Base-by-base conservation (phyloP, 495 filamentous ascomycete species). In the Aspergillus bertholletiae region DNA sequence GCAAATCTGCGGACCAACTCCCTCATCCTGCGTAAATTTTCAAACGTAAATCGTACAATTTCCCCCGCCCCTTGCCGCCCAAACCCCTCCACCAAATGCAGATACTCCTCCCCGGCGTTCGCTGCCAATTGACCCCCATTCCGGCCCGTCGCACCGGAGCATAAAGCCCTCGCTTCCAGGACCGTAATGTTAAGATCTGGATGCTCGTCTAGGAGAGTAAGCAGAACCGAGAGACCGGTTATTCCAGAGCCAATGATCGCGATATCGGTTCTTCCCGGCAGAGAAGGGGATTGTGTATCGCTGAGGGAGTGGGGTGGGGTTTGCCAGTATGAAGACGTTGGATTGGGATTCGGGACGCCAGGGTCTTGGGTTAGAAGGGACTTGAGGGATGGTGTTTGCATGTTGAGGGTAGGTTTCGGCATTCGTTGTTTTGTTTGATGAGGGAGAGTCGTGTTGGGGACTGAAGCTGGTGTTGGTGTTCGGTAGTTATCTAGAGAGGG, bases 141-240 rank as follows among this genome's bases (percentile, higher is more conserved):
- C 24, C 89, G 72, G 1, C 89, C 89, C 7, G 90, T 92, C 13
- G 90, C 90, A 6, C 90, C 90, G 71, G 80, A 90, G 64, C 88
- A 92, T 7, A 87, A 85, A 68, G 91, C 83, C 53, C 89, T 76
- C 21, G 89, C 88, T 73, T 93, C 90, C 3, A 95, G 71, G 3
- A 69, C 52, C 1, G 65, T 62, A 3, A 72, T 55, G 23, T 41
- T 67, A 39, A 56, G 55, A 21, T 55, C 30, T 6, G 63, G 59
- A 46, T 69, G 59, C 46, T 67, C 18, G 27, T 65, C 62, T 6
- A 89, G 70, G 0, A 89, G 67, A 12, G 80, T 77, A 67, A 78
- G 84, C 7, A 86, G 81, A 3, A 86, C 69, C 0, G 79, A 71
- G 0, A 84, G 74, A 12, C 88, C 86, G 0, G 84, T 86, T 51